Evolutionary conservation across 805 yeast species (phyloP).

Genomic region (Suhomyces pyralidae): DNA sequence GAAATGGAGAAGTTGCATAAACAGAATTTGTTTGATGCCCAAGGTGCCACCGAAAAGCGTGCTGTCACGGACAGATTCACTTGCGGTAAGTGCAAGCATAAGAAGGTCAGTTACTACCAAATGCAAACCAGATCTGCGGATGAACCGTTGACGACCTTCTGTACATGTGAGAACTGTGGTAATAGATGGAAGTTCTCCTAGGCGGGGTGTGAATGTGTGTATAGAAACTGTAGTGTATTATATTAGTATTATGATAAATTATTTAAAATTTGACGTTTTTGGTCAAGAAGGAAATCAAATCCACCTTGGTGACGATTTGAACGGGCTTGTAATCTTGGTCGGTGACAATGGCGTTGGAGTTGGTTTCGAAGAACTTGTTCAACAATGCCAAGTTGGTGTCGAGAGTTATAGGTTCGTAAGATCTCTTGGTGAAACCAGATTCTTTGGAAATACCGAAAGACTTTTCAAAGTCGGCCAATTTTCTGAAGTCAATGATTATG

Average conservation of each 20-base stretch:
- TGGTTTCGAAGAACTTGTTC: conserved; percentile 78
- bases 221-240: conserved; percentile 2
- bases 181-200: conserved; percentile 96
- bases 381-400: conserved; percentile 64
- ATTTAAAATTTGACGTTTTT: conserved; percentile 23
- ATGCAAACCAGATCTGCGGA: conserved; percentile 98
- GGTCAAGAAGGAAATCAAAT: conserved; percentile 57
- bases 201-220: background rate
- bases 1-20: conserved; percentile 83
- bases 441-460: conserved; percentile 59
- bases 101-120: conserved; percentile 95
- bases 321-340: conserved; percentile 67
- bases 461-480: conserved; percentile 62
- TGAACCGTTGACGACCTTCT: conserved; percentile 97
- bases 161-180: conserved; percentile 97
- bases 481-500: conserved; percentile 72
- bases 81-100: conserved; percentile 96
- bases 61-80: conserved; percentile 96
- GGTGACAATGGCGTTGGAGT: conserved; percentile 80
- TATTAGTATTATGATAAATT: background rate
- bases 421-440: conserved; percentile 57
- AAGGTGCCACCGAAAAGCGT: conserved; percentile 93
- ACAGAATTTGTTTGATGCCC: conserved; percentile 92
- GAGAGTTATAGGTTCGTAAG: conserved; percentile 63
- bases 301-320: conserved; percentile 86